A percentile compares a stretch with the other conserved stretches of the same genome.
phyloP scores from a whole-genome alignment of 768 basidiomycete species.

The Mycena rosella region DNA sequence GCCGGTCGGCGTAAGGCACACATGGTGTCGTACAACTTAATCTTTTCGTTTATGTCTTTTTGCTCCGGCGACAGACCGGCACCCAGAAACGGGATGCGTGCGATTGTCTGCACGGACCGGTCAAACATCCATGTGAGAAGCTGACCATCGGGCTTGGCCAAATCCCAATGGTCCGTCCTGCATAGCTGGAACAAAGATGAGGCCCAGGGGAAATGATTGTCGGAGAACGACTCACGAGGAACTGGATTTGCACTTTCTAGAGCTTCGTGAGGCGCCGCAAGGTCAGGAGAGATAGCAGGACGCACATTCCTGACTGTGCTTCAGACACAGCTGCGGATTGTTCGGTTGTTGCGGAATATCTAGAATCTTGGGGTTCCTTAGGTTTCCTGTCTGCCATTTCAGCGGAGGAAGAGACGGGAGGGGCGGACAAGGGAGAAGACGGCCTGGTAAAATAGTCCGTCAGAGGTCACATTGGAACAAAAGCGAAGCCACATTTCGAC shows the following conservation, averaged over 20 bases:
- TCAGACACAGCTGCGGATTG: not conserved
- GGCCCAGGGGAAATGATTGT: not conserved
- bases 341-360: too few species aligned
- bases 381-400: not conserved
- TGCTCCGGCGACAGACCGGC: not conserved
- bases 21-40: not conserved
- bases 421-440: conserved; percentile 1
- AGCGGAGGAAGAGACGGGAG: too few species aligned
- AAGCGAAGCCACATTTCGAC: conserved; percentile 2
- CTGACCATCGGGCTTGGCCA: not conserved
- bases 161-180: not conserved
- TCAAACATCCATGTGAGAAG: conserved; percentile 12
- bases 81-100: not conserved
- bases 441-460: conserved; percentile 10
- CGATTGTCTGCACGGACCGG: not conserved
- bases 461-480: not conserved
- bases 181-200: conserved; percentile 7
- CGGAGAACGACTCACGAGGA: not conserved
- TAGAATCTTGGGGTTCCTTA: too few species aligned
- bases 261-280: not conserved
- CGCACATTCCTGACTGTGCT: not conserved
- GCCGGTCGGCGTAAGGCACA: not conserved
- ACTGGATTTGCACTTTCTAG: conserved; percentile 1
- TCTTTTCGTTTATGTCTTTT: conserved; percentile 6
- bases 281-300: not conserved